Evolutionary conservation across 2,329 filamentous ascomycete species (phyloP), one percentile per base, ranked within the genome.

Genomic region (Raffaelea ambrosiae): DNA sequence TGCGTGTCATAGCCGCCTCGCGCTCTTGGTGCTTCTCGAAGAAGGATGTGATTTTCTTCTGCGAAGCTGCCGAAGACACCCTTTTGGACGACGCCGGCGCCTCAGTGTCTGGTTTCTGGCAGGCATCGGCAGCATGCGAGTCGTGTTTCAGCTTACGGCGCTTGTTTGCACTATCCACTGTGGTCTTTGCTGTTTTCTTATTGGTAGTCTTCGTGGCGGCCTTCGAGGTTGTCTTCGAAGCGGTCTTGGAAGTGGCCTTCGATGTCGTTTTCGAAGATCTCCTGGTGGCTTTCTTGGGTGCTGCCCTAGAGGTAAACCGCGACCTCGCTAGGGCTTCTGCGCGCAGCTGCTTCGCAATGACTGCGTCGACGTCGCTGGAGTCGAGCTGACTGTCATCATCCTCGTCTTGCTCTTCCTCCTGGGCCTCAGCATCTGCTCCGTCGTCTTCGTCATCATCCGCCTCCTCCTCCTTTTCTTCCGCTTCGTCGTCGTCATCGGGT

Each of bases 1-100:
- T 73, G 55, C 80, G 81, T 52, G 80, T 84, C n/a, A 95, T 66
- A 10, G 90, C 88, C 7, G 82, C 79, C 20, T 89, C 86, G 22
- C 91, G 83, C 51, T 91, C 76, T 59, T 94, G 83, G 21, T 77
- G 81, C 66, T 93, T 89, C 18, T 75, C 65, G 61, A 89, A 97
- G 68, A 96, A 96, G 0, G 88, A 95, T n/a, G 72, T 84, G 60
- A 96, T 89, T 35, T 86, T 84, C 49, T 73, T 77, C 2, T 64
- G 64, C 11, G 69, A 67, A n/a, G n/a, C n/a, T 13, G 26, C 7
- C 7, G 26, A 29, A 29, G 26, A 7, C 26, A 13, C 13, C 13
- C 7, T 7, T 29, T 29, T 29, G 26, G 26, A 13, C 23, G 65
- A 59, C 18, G 66, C 16, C n/a, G 58, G 56, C 13, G 55, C 54